These are phyloP conservation scores for Ilyonectria mors-panacis DNA, from an alignment of 2,329 filamentous ascomycete genomes.

Conservation along the genomic window DNA sequence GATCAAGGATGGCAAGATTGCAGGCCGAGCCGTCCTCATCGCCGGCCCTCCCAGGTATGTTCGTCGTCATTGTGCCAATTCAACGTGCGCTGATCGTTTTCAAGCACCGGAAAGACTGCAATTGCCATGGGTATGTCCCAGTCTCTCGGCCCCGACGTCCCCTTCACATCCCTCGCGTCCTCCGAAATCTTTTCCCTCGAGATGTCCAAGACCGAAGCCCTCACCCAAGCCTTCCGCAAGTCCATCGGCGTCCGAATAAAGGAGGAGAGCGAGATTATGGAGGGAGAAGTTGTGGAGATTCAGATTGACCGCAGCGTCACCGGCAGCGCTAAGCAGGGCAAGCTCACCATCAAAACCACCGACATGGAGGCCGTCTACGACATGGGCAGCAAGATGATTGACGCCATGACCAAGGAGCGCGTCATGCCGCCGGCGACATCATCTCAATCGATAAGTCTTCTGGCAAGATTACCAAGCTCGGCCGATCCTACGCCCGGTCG, in stretches of 20 bases:
- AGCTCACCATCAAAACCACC: slow-evolving; percentile 98
- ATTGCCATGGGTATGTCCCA: slow-evolving; percentile 99
- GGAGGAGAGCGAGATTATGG: slow-evolving; percentile 99
- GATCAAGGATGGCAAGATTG: slow-evolving; percentile 99
- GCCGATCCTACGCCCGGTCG: slow-evolving; percentile 93
- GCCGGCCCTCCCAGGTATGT: slow-evolving; percentile 87
- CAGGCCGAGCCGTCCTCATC: slow-evolving; percentile 93
- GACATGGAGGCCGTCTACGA: slow-evolving; percentile 99
- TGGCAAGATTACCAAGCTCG: slow-evolving; percentile 97
- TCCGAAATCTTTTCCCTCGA: slow-evolving; percentile 99
- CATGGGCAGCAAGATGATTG: slow-evolving; percentile 99
- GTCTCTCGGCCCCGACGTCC: slow-evolving; percentile 92
- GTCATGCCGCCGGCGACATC: slow-evolving; percentile 98
- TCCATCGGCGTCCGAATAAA: slow-evolving; percentile 98
- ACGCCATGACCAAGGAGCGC: slow-evolving; percentile 99
- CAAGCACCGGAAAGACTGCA: slow-evolving; percentile 95
- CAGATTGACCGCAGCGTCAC: slow-evolving; percentile 98
- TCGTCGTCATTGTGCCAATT: background rate
- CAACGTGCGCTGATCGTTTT: slow-evolving; percentile 36
- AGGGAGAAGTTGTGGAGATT: slow-evolving; percentile 98
- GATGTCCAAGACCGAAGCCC: slow-evolving; percentile 99
- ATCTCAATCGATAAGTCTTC: slow-evolving; percentile 99
- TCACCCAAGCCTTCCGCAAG: slow-evolving; percentile 98
- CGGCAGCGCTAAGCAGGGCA: slow-evolving; percentile 97
- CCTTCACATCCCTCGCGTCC: slow-evolving; percentile 95